phyloP scores from a whole-genome alignment of 495 filamentous ascomycete species.

The Penicillium robsamsonii region DNA sequence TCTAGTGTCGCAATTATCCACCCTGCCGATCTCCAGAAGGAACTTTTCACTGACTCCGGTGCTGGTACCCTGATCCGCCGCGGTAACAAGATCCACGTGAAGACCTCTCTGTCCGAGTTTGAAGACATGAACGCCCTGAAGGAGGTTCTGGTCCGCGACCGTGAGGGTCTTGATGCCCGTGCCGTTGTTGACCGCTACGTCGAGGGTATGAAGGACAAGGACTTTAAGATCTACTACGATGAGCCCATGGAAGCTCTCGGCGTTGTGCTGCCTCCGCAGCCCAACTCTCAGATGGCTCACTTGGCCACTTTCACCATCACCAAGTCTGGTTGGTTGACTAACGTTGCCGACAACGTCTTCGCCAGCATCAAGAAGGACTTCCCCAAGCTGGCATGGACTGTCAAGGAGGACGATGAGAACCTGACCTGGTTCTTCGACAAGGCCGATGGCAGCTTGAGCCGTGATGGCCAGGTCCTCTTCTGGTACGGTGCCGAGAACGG shows the following conservation, averaged over 20 bases:
- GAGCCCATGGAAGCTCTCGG: conserved; percentile 94
- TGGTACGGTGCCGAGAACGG: conserved; percentile 90
- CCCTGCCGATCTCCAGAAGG: conserved; percentile 90
- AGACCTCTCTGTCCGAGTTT: conserved; percentile 72
- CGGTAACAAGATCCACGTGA: conserved; percentile 84
- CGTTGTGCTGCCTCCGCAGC: conserved; percentile 76
- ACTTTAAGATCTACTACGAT: conserved; percentile 94
- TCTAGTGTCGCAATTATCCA: conserved; percentile 98
- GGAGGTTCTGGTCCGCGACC: conserved; percentile 78
- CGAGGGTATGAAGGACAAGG: conserved; percentile 66
- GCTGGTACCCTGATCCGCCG: conserved; percentile 93
- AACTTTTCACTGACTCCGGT: conserved; percentile 93
- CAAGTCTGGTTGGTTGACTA: conserved; percentile 92
- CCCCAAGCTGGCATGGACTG: conserved; percentile 92
- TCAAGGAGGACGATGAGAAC: conserved; percentile 95
- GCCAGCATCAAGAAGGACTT: conserved; percentile 89
- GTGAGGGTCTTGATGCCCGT: conserved; percentile 78
- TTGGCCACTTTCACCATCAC: conserved; percentile 93
- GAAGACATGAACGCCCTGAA: conserved; percentile 74
- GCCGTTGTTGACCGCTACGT: conserved; percentile 86
- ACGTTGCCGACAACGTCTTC: conserved; percentile 97
- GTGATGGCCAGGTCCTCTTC: conserved; percentile 87
- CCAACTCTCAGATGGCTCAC: conserved; percentile 59
- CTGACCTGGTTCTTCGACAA: conserved; percentile 99
- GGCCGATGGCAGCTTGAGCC: conserved; percentile 84